These are phyloP conservation scores for Gelatoporia subvermispora DNA, from an alignment of 768 basidiomycete genomes.

Conservation along the genomic window DNA sequence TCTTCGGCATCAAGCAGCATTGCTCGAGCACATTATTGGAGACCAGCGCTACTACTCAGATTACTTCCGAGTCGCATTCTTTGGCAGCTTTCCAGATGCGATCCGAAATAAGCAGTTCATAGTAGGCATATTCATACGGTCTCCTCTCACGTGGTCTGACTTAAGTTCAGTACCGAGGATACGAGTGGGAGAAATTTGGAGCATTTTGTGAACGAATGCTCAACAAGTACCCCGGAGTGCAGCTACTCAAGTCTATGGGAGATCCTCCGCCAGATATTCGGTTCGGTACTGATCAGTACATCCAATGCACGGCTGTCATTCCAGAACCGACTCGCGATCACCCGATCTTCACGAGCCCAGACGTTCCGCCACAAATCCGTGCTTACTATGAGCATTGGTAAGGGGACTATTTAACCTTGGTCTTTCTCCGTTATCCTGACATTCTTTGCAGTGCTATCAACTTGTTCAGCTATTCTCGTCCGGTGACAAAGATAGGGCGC, in stretches of 20 bases:
- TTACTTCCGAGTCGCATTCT: conserved; percentile 92
- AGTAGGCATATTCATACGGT: conserved; percentile 37
- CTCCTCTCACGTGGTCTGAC: conserved; percentile 1
- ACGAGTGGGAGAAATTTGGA: conserved; percentile 91
- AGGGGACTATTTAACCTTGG: conserved; percentile 8
- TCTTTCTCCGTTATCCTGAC: neutral
- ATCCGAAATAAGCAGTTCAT: conserved; percentile 89
- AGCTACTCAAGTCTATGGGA: conserved; percentile 64
- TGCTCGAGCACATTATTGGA: conserved; percentile 81
- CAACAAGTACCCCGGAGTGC: conserved; percentile 83
- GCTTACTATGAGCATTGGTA: conserved; percentile 87
- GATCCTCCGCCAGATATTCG: conserved; percentile 81
- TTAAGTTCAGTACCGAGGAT: conserved; percentile 74
- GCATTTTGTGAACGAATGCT: conserved; percentile 90
- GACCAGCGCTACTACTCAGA: conserved; percentile 85
- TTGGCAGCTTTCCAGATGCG: conserved; percentile 83
- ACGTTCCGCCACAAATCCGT: conserved; percentile 74
- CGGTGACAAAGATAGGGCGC: conserved; percentile 55
- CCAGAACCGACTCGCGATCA: conserved; percentile 79
- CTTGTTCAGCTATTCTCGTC: conserved; percentile 72
- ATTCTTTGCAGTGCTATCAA: conserved; percentile 63
- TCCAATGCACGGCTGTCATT: conserved; percentile 81
- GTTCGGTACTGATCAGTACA: conserved; percentile 75
- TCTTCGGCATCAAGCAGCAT: conserved; percentile 78
- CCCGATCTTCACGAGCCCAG: conserved; percentile 80